Percentiles rank a stretch among this genome's conserved stretches.
Evolutionary conservation across 2,329 filamentous ascomycete species (phyloP).

Genomic region (Zalaria obscura): DNA sequence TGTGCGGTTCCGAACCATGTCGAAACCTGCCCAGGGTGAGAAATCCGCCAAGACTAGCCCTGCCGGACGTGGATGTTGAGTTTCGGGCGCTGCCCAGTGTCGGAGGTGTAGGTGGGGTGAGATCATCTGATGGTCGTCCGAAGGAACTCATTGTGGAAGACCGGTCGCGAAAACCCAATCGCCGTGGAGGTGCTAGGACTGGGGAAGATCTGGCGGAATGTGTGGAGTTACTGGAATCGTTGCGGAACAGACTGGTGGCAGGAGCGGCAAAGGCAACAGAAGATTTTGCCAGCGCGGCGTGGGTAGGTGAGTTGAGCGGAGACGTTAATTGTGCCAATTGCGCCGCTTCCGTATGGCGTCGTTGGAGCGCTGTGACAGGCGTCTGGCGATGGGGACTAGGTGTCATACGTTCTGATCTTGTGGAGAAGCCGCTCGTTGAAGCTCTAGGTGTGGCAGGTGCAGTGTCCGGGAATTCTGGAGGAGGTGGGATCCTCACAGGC

Average conservation of each 20-base stretch:
- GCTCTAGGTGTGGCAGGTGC: constrained; percentile 22
- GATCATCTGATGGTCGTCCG: constrained; percentile 56
- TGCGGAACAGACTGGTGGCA: constrained; percentile 37
- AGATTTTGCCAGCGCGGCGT: constrained; percentile 36
- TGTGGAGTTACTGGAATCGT: constrained; percentile 49
- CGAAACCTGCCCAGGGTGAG: constrained; percentile 65
- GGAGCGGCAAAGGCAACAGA: constrained; percentile 29
- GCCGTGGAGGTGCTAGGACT: constrained; percentile 42
- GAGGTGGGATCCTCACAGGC: constrained; percentile 53
- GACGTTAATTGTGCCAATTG: background rate
- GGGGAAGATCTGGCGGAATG: constrained; percentile 49
- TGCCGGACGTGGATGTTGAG: constrained; percentile 70
- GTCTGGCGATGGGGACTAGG: constrained; percentile 8
- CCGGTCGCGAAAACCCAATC: constrained; percentile 52
- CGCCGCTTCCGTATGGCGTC: constrained; percentile 4
- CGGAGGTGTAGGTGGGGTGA: constrained; percentile 51
- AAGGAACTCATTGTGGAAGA: constrained; percentile 86
- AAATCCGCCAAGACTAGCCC: constrained; percentile 85
- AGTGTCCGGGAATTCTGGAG: constrained; percentile 11
- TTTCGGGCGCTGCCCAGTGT: constrained; percentile 46
- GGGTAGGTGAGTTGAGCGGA: constrained; percentile 28
- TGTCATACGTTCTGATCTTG: constrained; percentile 10
- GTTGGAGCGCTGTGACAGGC: constrained; percentile 8
- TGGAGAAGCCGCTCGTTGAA: constrained; percentile 15
- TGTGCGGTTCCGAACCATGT: constrained; percentile 62